Percentiles rank a stretch among this genome's conserved stretches.
These are phyloP conservation scores for Mentha longifolia DNA, from an alignment of 257 asterid species.

Conservation along the genomic window DNA sequence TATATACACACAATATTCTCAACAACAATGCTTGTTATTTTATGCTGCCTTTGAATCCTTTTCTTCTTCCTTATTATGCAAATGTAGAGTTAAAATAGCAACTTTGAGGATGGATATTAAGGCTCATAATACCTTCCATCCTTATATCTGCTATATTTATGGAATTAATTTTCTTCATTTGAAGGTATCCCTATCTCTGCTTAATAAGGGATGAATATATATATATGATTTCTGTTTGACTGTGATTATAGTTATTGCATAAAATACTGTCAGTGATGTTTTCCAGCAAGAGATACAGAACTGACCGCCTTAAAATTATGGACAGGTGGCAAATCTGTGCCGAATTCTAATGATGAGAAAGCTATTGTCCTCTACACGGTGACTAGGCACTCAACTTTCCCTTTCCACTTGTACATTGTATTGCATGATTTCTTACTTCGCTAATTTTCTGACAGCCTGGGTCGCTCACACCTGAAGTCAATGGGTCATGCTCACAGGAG, in stretches of 20 bases:
- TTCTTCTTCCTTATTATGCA: conserved; percentile 7
- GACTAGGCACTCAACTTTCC: conserved; percentile 37
- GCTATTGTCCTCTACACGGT: conserved; percentile 91
- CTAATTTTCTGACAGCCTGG: conserved; percentile 68
- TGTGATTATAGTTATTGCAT: conserved; percentile 10
- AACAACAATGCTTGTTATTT: conserved; percentile 2
- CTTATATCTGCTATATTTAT: conserved; percentile 3
- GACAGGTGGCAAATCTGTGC: conserved; percentile 61
- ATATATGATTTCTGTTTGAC: conserved; percentile 19
- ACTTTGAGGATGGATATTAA: conserved; percentile 10
- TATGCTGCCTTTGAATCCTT: background rate
- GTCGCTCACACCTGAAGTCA: conserved; percentile 53
- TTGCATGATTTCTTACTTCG: conserved; percentile 31
- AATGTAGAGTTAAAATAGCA: conserved; percentile 15
- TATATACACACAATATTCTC: background rate
- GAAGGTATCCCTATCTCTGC: conserved; percentile 20
- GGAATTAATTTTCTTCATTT: background rate
- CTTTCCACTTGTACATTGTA: conserved; percentile 14
- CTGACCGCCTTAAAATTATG: conserved; percentile 36
- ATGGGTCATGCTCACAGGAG: conserved; percentile 52
- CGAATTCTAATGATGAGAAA: conserved; percentile 66
- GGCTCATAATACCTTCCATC: conserved; percentile 3
- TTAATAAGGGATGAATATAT: background rate
- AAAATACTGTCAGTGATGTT: conserved; percentile 11
- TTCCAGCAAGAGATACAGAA: conserved; percentile 13